These are phyloP conservation scores for Hylodesmum podocarpum DNA, from an alignment of 306 rosid genomes.

Conservation along the genomic window DNA sequence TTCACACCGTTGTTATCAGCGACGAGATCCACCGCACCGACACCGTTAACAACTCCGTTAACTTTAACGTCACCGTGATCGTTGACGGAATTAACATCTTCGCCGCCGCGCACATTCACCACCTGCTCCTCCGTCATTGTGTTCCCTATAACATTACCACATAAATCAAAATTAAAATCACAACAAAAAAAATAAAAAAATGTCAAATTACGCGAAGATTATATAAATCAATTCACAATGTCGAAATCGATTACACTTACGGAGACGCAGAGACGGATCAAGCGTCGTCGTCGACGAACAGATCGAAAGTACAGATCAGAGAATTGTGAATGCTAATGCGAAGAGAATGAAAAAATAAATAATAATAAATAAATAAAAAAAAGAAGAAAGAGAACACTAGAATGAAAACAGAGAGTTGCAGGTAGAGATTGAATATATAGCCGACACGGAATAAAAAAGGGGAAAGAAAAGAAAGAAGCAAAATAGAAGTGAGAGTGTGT, in stretches of 20 bases:
- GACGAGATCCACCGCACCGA: conserved; percentile 44
- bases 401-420: not conserved
- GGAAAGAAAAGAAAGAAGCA: conserved; percentile 1
- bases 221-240: not conserved
- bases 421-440: conserved; percentile 28
- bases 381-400: not conserved
- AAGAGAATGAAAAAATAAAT: conserved; percentile 2
- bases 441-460: conserved; percentile 26
- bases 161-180: conserved; percentile 20
- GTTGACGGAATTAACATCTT: conserved; percentile 39
- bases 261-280: conserved; percentile 25
- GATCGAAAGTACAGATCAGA: conserved; percentile 39
- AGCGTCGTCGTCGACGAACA: not conserved
- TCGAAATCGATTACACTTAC: conserved; percentile 21
- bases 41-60: conserved; percentile 15
- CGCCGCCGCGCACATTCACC: conserved; percentile 48
- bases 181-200: not conserved
- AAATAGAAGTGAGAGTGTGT: no score
- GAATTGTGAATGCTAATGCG: no score
- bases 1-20: not conserved
- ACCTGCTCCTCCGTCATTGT: conserved; percentile 61
- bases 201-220: not conserved
- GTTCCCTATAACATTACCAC: conserved; percentile 18
- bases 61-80: conserved; percentile 36
- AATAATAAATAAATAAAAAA: no score